Evolutionary conservation across 2,329 filamentous ascomycete genomes (phyloP).

Genomic region (Talaromyces sp.): DNA sequence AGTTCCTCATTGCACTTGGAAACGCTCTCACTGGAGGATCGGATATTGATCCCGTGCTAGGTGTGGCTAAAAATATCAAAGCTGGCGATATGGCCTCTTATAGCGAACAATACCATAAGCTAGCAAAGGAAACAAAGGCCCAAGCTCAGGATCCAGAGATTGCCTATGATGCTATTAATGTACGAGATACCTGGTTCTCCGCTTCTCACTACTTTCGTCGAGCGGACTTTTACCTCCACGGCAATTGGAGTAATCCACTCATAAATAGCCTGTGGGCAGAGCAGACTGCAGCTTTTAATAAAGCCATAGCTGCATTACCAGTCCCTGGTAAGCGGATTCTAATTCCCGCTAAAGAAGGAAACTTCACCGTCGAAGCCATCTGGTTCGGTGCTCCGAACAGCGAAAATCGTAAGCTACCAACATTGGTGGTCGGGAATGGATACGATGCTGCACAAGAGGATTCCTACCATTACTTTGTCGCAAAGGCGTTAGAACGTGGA

Average conservation of each 20-base stretch:
- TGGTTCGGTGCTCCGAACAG: constrained; percentile 32
- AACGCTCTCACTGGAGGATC: constrained; percentile 12
- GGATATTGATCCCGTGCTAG: constrained; percentile 20
- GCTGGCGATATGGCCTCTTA: constrained; percentile 19
- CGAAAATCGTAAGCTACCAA: constrained; percentile 35
- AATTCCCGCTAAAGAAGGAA: constrained; percentile 25
- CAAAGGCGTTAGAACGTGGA: constrained; percentile 42
- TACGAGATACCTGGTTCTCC: constrained; percentile 39
- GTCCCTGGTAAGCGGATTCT: constrained; percentile 40
- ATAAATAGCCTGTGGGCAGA: constrained; percentile 44
- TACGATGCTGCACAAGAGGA: constrained; percentile 52
- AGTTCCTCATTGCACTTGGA: constrained; percentile 13
- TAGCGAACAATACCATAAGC: constrained; percentile 17
- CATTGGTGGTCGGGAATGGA: constrained; percentile 44
- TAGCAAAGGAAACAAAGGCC: constrained; percentile 19
- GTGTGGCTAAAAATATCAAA: constrained; percentile 20
- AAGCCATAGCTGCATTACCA: constrained; percentile 39
- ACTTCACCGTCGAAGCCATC: constrained; percentile 42
- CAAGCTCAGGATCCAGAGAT: constrained; percentile 18
- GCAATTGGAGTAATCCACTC: constrained; percentile 45
- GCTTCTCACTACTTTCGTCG: constrained; percentile 47
- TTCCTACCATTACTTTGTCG: constrained; percentile 42
- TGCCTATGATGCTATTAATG: constrained; percentile 16
- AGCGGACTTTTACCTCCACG: constrained; percentile 48
- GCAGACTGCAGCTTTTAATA: constrained; percentile 42